Evolutionary conservation across 2,329 filamentous ascomycete genomes (phyloP), one percentile per base, ranked within the genome.

Genomic region (Chrysoporthe austroafricana): DNA sequence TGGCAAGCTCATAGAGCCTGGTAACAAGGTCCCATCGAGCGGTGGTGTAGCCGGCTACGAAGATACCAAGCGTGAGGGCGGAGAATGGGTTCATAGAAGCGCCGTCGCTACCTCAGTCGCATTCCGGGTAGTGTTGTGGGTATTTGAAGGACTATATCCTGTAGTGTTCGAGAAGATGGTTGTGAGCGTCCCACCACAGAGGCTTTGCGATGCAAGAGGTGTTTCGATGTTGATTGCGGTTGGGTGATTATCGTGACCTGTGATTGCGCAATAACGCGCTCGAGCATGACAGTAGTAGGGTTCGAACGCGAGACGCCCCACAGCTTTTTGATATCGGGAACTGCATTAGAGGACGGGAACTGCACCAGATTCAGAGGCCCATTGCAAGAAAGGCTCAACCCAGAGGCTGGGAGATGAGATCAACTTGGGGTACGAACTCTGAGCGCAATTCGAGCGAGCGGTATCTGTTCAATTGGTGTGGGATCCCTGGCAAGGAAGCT

Each of bases 11-110:
- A 90, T 97, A 97, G 75, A 98, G 87, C 76, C 94, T 91, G 74
- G 95, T 97, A 73, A 97, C 94, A 71, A 99, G 90, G 82, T 98
- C 96, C 94, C 96, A 99, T 85, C 96, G 92, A 78, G 96, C 96
- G 82, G 96, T 99, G 80, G 95, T 98, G 86, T 99, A 99, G 81
- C 96, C 96, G 84, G 96, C 95, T 86, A 98, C 91, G 85, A 99
- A 99, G 84, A 99, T 97, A 83, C 92, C 94, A 83, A 97, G 90
- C 77, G 94, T 97, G 81, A 97, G 88, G 80, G 95, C 85, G 72
- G 95, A 98, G 85, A 98, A 97, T 77, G 94, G 93, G 93, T 97
- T 94, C 95, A 98, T 98, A 86, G 85, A 87, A 82, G 77, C 81
- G 80, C 76, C 81, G 79, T 77, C 76, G 73, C 73, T 76, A 74